These are phyloP conservation scores for Saccharomyces kudriavzevii DNA, from an alignment of 805 yeast genomes.

Conservation along the genomic window DNA sequence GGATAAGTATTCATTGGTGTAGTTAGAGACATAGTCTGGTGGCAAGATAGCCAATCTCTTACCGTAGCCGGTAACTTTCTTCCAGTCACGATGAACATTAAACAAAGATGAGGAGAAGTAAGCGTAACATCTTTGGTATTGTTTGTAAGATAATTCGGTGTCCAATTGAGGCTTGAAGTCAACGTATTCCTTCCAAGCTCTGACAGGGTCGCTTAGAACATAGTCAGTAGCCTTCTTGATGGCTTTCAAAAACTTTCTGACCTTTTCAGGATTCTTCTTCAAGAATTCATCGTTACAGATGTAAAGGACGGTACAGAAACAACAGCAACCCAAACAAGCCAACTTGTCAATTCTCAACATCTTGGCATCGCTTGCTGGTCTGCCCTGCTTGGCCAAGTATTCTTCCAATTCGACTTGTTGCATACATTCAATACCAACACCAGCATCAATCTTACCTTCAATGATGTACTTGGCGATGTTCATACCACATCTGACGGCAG, in stretches of 20 bases:
- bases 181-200: conserved; percentile 40
- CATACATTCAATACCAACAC: conserved; percentile 52
- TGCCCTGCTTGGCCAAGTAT: conserved; percentile 36
- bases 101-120: conserved; percentile 43
- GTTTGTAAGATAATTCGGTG: conserved; percentile 35
- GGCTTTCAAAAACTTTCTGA: conserved; percentile 39
- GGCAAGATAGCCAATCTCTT: conserved; percentile 47
- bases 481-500: conserved; percentile 55
- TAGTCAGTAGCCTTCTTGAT: conserved; percentile 45
- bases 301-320: conserved; percentile 50
- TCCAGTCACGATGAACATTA: conserved; percentile 52
- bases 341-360: conserved; percentile 50
- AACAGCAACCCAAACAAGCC: conserved; percentile 52
- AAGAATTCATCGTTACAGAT: conserved; percentile 45
- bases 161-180: conserved; percentile 43
- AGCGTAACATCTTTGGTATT: conserved; percentile 47
- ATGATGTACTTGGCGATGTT: conserved; percentile 49
- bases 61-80: conserved; percentile 47
- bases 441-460: conserved; percentile 49
- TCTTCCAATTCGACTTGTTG: conserved; percentile 53
- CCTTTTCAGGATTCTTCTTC: conserved; percentile 39
- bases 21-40: conserved; percentile 41
- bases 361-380: conserved; percentile 39
- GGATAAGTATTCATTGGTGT: conserved; percentile 41
- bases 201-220: conserved; percentile 36